phyloP scores from a whole-genome alignment of 2,329 filamentous ascomycete genomes.

The Lasiodiplodia citricola region DNA sequence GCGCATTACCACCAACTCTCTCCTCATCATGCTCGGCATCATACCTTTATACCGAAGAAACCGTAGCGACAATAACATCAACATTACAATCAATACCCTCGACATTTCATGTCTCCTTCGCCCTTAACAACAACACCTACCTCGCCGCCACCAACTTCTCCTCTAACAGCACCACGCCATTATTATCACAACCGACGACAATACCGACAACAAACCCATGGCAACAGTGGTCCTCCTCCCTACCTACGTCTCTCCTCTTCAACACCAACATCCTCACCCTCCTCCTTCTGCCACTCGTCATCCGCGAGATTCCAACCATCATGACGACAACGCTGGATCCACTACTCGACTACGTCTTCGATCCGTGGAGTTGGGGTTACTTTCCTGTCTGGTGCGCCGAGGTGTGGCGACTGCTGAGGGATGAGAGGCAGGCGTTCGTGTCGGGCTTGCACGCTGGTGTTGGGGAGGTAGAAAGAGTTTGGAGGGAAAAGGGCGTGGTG shows the following conservation, averaged over 20 bases:
- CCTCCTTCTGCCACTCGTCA: slow-evolving; percentile 5
- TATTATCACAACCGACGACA: neutral
- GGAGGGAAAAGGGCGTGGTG: slow-evolving; percentile 8
- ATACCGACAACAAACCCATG: neutral
- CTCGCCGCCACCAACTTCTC: neutral
- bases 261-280: slow-evolving; percentile 16
- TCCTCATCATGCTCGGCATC: neutral
- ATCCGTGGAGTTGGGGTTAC: slow-evolving; percentile 13
- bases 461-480: slow-evolving; percentile 1
- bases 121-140: neutral
- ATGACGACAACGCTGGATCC: slow-evolving; percentile 22
- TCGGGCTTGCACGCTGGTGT: neutral
- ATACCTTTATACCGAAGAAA: neutral
- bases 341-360: slow-evolving; percentile 21
- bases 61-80: neutral
- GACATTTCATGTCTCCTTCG: neutral
- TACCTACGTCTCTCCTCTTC: neutral
- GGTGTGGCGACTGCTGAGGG: slow-evolving; percentile 17
- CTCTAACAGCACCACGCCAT: neutral
- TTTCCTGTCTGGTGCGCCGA: slow-evolving; percentile 26
- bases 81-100: neutral
- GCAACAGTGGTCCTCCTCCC: neutral
- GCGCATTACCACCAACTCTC: neutral
- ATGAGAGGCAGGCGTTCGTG: neutral
- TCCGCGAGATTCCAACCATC: slow-evolving; percentile 24